A percentile compares a stretch with the other conserved stretches of the same genome.
Evolutionary conservation across 2,329 filamentous ascomycete genomes (phyloP).

Genomic region (Calonectria hawksworthii): DNA sequence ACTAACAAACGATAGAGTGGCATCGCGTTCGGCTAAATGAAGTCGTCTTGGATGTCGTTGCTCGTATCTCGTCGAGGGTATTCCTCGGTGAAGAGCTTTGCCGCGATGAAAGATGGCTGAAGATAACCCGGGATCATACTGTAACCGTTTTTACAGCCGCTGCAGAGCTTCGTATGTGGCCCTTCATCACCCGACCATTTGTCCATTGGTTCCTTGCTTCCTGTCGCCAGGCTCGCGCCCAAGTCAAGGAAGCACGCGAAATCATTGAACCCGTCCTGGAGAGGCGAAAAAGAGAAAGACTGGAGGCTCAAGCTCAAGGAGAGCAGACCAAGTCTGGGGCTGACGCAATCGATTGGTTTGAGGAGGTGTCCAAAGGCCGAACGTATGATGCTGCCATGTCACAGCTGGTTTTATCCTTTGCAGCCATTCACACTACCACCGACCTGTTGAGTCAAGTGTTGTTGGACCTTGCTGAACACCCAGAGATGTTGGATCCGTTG

Average conservation of each 20-base stretch:
- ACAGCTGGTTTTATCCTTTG: background rate
- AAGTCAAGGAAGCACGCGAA: background rate
- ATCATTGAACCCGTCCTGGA: background rate
- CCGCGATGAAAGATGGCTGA: background rate
- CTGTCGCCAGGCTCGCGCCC: background rate
- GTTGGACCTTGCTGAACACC: background rate
- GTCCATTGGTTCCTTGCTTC: background rate
- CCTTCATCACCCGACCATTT: background rate
- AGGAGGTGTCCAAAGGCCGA: background rate
- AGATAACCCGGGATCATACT: background rate
- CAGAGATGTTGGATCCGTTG: background rate
- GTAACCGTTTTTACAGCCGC: background rate
- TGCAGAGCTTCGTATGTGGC: background rate
- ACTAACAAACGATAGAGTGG: background rate
- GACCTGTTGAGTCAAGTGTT: background rate
- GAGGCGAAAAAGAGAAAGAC: background rate
- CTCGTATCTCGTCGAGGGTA: background rate
- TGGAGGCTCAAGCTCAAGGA: background rate
- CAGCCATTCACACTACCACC: background rate
- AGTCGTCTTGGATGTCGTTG: background rate
- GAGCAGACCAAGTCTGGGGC: background rate
- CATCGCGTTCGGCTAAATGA: background rate
- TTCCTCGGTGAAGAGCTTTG: background rate
- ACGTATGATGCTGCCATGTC: background rate
- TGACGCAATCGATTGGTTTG: background rate